A percentile compares a stretch with the other conserved stretches of the same genome.
These are phyloP conservation scores for Zygosaccharomyces pseudorouxii DNA, from an alignment of 805 yeast species.

Conservation along the genomic window DNA sequence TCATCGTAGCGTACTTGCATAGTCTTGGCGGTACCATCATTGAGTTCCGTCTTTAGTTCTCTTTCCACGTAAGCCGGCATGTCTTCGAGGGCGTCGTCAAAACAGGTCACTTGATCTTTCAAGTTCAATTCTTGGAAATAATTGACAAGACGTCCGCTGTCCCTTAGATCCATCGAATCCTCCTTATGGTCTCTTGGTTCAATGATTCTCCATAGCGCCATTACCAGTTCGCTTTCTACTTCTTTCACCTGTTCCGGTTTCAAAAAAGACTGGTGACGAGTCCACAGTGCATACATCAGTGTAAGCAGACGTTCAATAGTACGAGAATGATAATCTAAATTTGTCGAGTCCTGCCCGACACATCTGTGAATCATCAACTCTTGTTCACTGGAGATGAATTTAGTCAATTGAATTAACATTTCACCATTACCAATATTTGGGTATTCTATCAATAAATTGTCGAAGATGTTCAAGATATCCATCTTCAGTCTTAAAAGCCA, in stretches of 20 bases:
- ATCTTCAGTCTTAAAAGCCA: constrained; percentile 36
- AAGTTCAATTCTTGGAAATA: constrained; percentile 34
- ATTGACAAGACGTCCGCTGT: constrained; percentile 32
- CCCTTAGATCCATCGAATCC: constrained; percentile 16
- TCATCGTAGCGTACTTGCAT: constrained; percentile 24
- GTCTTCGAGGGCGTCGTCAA: constrained; percentile 41
- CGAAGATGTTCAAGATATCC: constrained; percentile 47
- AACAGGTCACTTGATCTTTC: constrained; percentile 28
- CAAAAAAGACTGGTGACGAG: constrained; percentile 14
- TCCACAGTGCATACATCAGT: constrained; percentile 22
- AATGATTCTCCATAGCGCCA: constrained; percentile 47
- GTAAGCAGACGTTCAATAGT: constrained; percentile 22
- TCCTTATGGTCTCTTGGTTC: constrained; percentile 18
- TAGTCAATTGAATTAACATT: constrained; percentile 24
- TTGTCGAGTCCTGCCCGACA: constrained; percentile 23
- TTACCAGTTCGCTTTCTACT: constrained; percentile 42
- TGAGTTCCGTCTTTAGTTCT: constrained; percentile 40
- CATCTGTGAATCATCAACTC: constrained; percentile 28
- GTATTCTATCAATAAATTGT: constrained; percentile 34
- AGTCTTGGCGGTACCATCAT: constrained; percentile 19
- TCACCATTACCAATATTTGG: constrained; percentile 22
- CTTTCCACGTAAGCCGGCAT: constrained; percentile 38
- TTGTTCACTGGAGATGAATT: constrained; percentile 34
- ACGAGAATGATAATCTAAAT: constrained; percentile 13
- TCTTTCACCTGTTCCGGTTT: constrained; percentile 29